Base-by-base conservation (phyloP, 1,139 yeast genomes). In the Candida freyschussii region DNA sequence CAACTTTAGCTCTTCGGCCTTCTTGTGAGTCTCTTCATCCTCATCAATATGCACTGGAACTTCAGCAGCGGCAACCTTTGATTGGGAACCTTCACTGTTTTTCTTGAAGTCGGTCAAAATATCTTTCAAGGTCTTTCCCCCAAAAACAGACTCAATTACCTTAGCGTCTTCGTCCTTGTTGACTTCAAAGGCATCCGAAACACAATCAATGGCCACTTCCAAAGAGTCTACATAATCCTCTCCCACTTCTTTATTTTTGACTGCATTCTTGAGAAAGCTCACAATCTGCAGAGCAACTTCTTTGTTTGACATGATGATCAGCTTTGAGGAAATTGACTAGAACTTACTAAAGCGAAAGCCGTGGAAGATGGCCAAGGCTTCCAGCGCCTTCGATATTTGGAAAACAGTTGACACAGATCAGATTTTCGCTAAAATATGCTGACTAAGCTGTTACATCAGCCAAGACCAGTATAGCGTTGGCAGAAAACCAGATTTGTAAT, bases 201-300 rank as follows among this genome's bases (percentile, higher is more conserved):
- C 75, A 65, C 96, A 86, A 54, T 85, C 96, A 51, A 87, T 74
- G 45, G 97, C 97, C 32, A 91, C 95, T 46, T 89, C 96, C 53
- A 91, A 70, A n/a, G 96, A 85, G 48, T 91, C 98, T 39, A 72
- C 72, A 53, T 79, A 85, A 48, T 89, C 97, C 45, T 79, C 83
- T 24, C 80, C 64, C 32, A 89, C 72, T 30, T 74, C 70, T 34
- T 85, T 84, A 44, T 73, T 69, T 27, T 69, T 56, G 21, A 83
- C 74, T 7, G 86, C 65, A 16, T 65, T 54, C 50, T 74, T 72
- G 48, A 91, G 71, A 57, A 80, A 89, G 44, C 77, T 75, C 32
- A 87, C 77, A 43, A 91, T 77, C 34, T 85, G 75, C 36, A 78
- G 66, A 3, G 95, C 93, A 36, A 84, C 69, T 45, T 83, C 84